These are phyloP conservation scores for Pichia sp. DNA, from an alignment of 1,139 yeast species.

Conservation along the genomic window DNA sequence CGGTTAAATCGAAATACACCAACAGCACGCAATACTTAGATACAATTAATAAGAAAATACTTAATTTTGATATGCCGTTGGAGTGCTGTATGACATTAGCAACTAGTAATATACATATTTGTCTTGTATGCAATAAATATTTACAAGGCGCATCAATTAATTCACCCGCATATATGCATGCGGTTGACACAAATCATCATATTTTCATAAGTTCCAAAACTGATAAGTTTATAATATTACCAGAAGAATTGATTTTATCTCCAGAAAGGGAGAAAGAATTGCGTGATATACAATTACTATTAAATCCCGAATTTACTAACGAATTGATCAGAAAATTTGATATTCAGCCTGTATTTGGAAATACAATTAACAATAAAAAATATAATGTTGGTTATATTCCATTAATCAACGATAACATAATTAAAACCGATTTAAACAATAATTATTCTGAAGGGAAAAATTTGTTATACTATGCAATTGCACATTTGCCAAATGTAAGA, in stretches of 20 bases:
- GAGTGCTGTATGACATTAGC: constrained; percentile 60
- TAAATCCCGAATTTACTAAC: constrained; percentile 45
- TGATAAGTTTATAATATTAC: constrained; percentile 48
- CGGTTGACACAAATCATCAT: constrained; percentile 57
- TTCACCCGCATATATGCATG: constrained; percentile 65
- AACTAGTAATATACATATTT: constrained; percentile 58
- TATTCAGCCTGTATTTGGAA: constrained; percentile 19
- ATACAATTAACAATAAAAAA: constrained; percentile 38
- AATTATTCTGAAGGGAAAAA: background rate
- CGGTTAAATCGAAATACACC: background rate
- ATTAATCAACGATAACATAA: constrained; percentile 37
- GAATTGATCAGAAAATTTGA: constrained; percentile 33
- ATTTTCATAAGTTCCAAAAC: constrained; percentile 52
- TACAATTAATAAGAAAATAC: constrained; percentile 44
- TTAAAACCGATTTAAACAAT: constrained; percentile 30
- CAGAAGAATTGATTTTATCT: constrained; percentile 47
- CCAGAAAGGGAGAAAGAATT: constrained; percentile 31
- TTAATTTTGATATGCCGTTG: constrained; percentile 69
- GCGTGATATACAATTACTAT: constrained; percentile 45
- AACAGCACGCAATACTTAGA: constrained; percentile 38
- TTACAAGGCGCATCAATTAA: constrained; percentile 58
- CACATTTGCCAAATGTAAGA: constrained; percentile 49
- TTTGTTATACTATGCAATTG: constrained; percentile 42
- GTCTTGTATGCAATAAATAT: constrained; percentile 69
- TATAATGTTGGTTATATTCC: constrained; percentile 66